Base-by-base conservation (phyloP, 2,329 filamentous ascomycete genomes). In the Monosporascus sp. region DNA sequence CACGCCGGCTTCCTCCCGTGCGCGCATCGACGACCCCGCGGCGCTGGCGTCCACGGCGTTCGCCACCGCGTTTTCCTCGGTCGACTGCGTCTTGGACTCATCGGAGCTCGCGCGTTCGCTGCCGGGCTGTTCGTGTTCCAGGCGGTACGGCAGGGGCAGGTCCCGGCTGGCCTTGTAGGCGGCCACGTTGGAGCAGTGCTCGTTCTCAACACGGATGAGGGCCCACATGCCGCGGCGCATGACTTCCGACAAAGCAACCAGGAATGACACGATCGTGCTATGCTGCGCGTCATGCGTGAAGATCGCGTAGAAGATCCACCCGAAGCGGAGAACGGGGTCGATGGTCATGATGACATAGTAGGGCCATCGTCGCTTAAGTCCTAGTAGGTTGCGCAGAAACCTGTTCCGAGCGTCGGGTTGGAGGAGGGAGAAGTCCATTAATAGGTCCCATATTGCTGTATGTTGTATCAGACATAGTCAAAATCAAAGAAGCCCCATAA, bases 401-500 rank as follows among this genome's bases (percentile, higher is more conserved):
- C 75, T 80, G 59, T 88, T 76, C 11, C 82, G 80, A 0, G 89
- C 82, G 52, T 86, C 83, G 0, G 87, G 79, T 62, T 97, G 91
- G 3, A 93, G 80, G n/a, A 97, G 78, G 54, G 88, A 94, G 80
- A 94, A 97, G 69, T 99, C 94, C 89, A 97, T 97, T 58, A 90
- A 84, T 2, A 99, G 74, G 67, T 99, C 94, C 94, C 94, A 99
- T 43, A 96, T 80, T 9, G 86, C 83, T 85, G 44, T 6, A n/a
- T 37, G 31, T 6, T 20, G 11, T 38, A 51, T 61, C 50, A 58
- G 52, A 54, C n/a, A 11, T 37, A 8, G 35, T 31, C 3, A 45
- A 6, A n/a, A 41, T 27, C 8, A 3, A 24, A 20, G n/a, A 18
- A 18, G 5, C 17, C 15, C 31, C 11, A 35, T 1, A 6, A 9